phyloP scores from a whole-genome alignment of 2,329 filamentous ascomycete genomes.

The Geosmithia flava region DNA sequence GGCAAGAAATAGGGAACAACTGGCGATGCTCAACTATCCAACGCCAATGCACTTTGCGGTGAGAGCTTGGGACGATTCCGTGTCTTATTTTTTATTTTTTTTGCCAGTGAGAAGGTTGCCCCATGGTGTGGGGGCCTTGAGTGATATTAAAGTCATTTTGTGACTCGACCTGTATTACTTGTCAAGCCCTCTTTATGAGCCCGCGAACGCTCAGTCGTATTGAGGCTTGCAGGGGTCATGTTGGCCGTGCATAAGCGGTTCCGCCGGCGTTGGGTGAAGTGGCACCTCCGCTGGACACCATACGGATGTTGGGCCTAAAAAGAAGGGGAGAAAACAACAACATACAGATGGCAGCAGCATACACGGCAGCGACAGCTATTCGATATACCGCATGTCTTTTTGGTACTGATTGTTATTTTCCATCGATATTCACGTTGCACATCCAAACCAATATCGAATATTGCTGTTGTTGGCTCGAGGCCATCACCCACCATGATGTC shows the following conservation, averaged over 20 bases:
- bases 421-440: background rate
- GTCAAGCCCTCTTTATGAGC: background rate
- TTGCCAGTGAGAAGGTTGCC: background rate
- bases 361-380: background rate
- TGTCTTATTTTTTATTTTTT: background rate
- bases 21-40: background rate
- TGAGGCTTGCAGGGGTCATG: background rate
- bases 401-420: background rate
- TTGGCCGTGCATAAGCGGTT: background rate
- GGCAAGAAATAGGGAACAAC: background rate
- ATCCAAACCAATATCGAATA: background rate
- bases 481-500: constrained; percentile 11
- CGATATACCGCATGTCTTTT: background rate
- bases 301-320: background rate
- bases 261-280: background rate
- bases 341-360: background rate
- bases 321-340: no score
- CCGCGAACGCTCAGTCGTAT: background rate
- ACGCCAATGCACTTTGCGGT: background rate
- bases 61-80: background rate
- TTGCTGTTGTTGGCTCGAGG: background rate
- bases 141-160: background rate
- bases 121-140: background rate
- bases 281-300: background rate
- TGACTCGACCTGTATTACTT: background rate